Percentiles rank a stretch among this genome's conserved stretches.
Conservation (phyloP, 805 yeast genomes). For the Suhomyces tanzawaensis region DNA sequence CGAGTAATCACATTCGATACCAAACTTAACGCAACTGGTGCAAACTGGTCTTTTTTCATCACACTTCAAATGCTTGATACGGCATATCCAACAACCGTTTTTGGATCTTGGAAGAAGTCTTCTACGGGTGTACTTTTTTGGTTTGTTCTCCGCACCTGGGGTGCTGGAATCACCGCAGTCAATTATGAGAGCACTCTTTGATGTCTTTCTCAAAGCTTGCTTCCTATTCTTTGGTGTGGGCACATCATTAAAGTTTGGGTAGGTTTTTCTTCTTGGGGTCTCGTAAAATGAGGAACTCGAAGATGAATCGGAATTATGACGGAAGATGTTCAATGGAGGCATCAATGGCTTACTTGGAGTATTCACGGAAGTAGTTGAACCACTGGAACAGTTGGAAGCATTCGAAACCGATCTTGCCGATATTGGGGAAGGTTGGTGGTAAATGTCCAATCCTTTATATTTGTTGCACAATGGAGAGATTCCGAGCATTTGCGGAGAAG, state of each 20-base stretch:
- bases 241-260: slow-evolving; percentile 11
- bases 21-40: slow-evolving; percentile 36
- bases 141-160: slow-evolving; percentile 9
- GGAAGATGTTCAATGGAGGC: slow-evolving; percentile 24
- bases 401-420: slow-evolving; percentile 13
- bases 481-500: slow-evolving; percentile 13
- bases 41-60: slow-evolving; percentile 41
- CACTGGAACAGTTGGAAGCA: slow-evolving; percentile 12
- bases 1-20: slow-evolving; percentile 42
- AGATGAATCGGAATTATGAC: slow-evolving; percentile 23
- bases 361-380: slow-evolving; percentile 8
- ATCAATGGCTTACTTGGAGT: slow-evolving; percentile 11
- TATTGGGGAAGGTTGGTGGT: slow-evolving; percentile 12
- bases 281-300: slow-evolving; percentile 13
- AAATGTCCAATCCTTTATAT: slow-evolving; percentile 18
- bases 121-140: slow-evolving; percentile 38
- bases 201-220: slow-evolving; percentile 2
- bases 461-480: slow-evolving; percentile 21
- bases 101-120: slow-evolving; percentile 41
- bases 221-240: slow-evolving; percentile 10
- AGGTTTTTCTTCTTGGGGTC: slow-evolving; percentile 17
- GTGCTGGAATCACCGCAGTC: neutral
- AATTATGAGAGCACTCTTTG: slow-evolving; percentile 4
- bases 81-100: slow-evolving; percentile 46
- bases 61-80: slow-evolving; percentile 45